Evolutionary conservation across 345 rosid species (phyloP).

Genomic region (Populus alba): DNA sequence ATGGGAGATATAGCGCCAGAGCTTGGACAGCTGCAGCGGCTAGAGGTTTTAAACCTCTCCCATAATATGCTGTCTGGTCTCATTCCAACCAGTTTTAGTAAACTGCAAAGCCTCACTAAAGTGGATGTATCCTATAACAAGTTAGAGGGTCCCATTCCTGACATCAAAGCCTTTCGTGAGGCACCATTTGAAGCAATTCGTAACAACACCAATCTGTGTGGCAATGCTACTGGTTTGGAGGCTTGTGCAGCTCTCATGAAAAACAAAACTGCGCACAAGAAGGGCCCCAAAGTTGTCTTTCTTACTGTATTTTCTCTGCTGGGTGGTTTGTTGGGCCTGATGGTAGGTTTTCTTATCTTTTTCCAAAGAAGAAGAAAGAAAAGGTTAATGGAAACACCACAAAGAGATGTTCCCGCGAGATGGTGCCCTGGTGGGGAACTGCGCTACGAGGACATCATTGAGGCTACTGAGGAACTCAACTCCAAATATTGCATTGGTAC

Average conservation of each 20-base stretch:
- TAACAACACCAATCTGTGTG: conserved; percentile 13
- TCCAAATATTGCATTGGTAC: neutral
- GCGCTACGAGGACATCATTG: neutral
- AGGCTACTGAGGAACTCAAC: conserved; percentile 11
- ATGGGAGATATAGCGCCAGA: neutral
- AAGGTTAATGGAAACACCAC: no score
- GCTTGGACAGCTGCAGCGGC: no score
- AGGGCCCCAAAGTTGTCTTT: neutral
- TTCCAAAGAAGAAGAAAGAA: no score
- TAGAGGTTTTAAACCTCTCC: conserved; percentile 9
- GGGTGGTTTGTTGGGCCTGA: neutral
- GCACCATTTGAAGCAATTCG: no score
- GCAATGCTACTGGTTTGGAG: conserved; percentile 12
- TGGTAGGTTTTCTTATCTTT: no score
- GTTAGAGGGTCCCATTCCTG: no score
- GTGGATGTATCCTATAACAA: no score
- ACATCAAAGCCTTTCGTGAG: no score
- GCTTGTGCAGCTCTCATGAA: neutral
- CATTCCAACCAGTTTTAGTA: conserved; percentile 1
- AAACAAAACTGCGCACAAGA: neutral
- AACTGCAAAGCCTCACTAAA: neutral
- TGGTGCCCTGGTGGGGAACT: neutral
- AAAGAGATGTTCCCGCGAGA: neutral
- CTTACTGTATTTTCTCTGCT: neutral
- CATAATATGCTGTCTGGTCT: conserved; percentile 10